Base-by-base conservation (phyloP, 192 early-diverging fungal species). In the Physocladia obscura region DNA sequence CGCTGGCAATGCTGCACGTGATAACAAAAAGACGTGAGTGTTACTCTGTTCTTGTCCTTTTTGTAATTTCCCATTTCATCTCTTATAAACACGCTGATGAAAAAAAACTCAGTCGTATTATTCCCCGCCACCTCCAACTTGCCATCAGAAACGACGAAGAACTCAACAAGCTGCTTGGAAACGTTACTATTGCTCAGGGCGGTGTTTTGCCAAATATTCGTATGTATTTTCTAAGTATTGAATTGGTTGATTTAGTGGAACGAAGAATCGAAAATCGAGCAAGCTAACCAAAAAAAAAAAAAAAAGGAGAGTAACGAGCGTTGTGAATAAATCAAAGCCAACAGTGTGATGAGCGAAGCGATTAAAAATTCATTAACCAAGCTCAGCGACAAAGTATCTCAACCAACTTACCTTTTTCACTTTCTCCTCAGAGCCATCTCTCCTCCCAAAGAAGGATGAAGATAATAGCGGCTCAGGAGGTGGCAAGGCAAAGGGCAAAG, bases 61-160 rank as follows among this genome's bases (percentile, higher is more conserved):
- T 54, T 54, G 51, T 22, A 21, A 13, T 44, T 8, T 13, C 19
- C 19, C 19, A 8, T 44, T 44, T 44, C 11, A 19, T 44, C 11
- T 44, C 51, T 22, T 8, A 54, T 8, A 44, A 44, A 54, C 24
- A 21, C 13, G 24, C 13, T 15, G 24, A 13, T 21, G 24, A 54
- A 54, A 26, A 27, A 8, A 35, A 35, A 55, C 13, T 13, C 24
- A 55, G 52, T 27, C 92, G 94, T 87, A 93, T 96, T 80, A 93
- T 96, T 77, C 94, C 93, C 74, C 90, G 94, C 71, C 93, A 96
- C 82, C 80, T 94, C 58, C 94, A 94, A 82, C 86, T 95, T 58
- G 93, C 93, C 83, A 94, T 95, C 87, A 84, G 94, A 57, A 95
- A 95, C 85, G 93, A 97, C 80, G 93, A 94, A 77, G 94, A 95